Evolutionary conservation across 1,284 basidiomycete genomes (phyloP), one percentile per base, ranked within the genome.

Genomic region (Austroboletus novae-zelandiae): DNA sequence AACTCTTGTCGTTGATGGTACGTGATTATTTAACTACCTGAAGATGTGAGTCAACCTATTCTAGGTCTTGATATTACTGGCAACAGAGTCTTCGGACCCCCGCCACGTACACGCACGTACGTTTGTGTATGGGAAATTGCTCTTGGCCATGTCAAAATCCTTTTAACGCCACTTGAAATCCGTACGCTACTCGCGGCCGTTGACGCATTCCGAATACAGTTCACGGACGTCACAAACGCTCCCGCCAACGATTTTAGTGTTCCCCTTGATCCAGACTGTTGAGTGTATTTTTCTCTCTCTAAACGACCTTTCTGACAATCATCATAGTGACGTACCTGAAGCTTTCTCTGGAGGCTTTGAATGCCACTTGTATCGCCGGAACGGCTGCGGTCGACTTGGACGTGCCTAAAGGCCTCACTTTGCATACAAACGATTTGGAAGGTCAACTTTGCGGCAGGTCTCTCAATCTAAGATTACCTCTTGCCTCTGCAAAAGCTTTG

Each of bases 51-150:
- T 62, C 57, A 46, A 56, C 71, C 49, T 54, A 70, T 45, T 18
- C 18, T 53, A 91, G 89, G 89, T 9, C 68, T 96, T 53, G 82
- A 89, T 52, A 81, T 97, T 50, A 81, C 82, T 23, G 86, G 90
- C 1, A 84, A 95, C 64, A 82, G 94, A 32, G 71, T 97, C 13
- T 94, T 96, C 61, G 94, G 94, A 5, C 89, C 91, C 10, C 83
- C 84, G 51, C 94, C 94, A 3, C 78, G 80, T n/a, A 89, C 87
- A 0, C 72, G 87, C 1, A 87, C 92, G 1, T 97, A 97, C 62
- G 74, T 94, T 9, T 96, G 93, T 63, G 79, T 95, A 6, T 97
- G 94, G 94, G 91, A 94, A 60, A 79, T 94, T 40, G 71, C 72
- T 18, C 40, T 92, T 23, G 89, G 89, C 2, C 67, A 76, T 37